These are phyloP conservation scores for Epichloe coenophiala DNA, from an alignment of 2,329 filamentous ascomycete genomes.

Conservation along the genomic window DNA sequence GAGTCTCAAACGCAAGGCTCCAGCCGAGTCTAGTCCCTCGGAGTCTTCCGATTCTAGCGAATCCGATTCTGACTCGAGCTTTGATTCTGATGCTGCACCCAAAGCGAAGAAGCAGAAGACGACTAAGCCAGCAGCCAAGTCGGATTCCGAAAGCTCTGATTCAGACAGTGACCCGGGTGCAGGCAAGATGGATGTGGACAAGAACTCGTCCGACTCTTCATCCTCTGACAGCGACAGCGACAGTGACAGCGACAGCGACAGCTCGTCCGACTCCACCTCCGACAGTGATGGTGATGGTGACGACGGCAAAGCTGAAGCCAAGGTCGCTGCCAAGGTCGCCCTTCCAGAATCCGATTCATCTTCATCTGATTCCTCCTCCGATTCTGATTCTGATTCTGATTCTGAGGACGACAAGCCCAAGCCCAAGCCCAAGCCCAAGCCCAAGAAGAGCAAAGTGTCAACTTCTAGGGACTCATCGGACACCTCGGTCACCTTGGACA, in stretches of 20 bases:
- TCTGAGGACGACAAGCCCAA: constrained; percentile 14
- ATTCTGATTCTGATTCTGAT: constrained; percentile 19
- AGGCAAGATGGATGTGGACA: constrained; percentile 10
- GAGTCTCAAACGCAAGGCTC: constrained; percentile 28
- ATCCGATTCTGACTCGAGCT: constrained; percentile 24
- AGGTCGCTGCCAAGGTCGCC: constrained; percentile 13
- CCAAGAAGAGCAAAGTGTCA: constrained; percentile 8
- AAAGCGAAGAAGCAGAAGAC: constrained; percentile 39
- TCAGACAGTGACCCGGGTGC: constrained; percentile 6
- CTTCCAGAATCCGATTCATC: constrained; percentile 12
- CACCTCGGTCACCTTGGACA: constrained; percentile 37
- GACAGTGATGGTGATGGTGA: constrained; percentile 6
- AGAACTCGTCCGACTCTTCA: constrained; percentile 13
- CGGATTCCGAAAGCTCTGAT: constrained; percentile 8
- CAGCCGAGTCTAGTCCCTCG: constrained; percentile 14
- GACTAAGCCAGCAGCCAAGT: constrained; percentile 9
- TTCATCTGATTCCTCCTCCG: constrained; percentile 20
- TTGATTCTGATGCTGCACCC: constrained; percentile 33
- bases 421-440: constrained; percentile 5
- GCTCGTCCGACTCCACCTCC: constrained; percentile 11
- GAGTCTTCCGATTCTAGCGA: constrained; percentile 17
- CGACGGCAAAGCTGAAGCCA: constrained; percentile 4
- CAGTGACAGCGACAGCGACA: constrained; percentile 3
- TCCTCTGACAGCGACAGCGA: constrained; percentile 9
- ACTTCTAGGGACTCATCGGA: constrained; percentile 23